Percentiles rank a stretch among this genome's conserved stretches.
Evolutionary conservation across 2,329 filamentous ascomycete species (phyloP).

Genomic region (Raffaelea deltoideospora): DNA sequence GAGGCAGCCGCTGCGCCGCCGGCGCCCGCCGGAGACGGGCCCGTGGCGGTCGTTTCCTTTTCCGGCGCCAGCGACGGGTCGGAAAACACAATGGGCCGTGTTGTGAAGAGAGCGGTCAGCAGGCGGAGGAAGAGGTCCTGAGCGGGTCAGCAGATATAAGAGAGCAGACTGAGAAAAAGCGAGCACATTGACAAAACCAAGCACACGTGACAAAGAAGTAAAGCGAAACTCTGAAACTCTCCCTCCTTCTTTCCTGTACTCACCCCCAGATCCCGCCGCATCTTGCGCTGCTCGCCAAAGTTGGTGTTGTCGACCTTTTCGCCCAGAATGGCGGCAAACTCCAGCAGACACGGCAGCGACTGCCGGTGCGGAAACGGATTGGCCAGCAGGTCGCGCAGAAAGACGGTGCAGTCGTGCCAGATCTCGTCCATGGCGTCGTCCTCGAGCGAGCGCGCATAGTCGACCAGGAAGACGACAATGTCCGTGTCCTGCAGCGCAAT

Average conservation of each 20-base stretch:
- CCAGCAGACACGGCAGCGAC: slow-evolving; percentile 68
- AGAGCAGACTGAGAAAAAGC: not conserved
- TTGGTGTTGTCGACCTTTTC: slow-evolving; percentile 97
- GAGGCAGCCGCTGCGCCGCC: not conserved
- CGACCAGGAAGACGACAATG: slow-evolving; percentile 74
- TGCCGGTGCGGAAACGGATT: slow-evolving; percentile 94
- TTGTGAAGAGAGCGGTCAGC: slow-evolving; percentile 87
- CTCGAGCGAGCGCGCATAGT: slow-evolving; percentile 79
- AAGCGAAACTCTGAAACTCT: slow-evolving; percentile 29
- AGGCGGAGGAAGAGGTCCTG: slow-evolving; percentile 81
- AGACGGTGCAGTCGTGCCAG: slow-evolving; percentile 86
- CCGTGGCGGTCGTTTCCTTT: not conserved
- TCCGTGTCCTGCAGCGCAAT: slow-evolving; percentile 72
- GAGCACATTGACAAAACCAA: not conserved
- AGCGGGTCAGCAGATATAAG: slow-evolving; percentile 13
- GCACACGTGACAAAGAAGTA: not conserved
- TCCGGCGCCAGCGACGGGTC: slow-evolving; percentile 24
- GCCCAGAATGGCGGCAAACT: slow-evolving; percentile 79
- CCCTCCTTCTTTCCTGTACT: too few species aligned
- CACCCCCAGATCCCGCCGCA: slow-evolving; percentile 81
- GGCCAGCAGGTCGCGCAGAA: slow-evolving; percentile 73
- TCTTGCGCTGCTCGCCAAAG: slow-evolving; percentile 84
- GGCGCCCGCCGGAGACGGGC: too few species aligned
- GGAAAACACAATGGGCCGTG: slow-evolving; percentile 59
- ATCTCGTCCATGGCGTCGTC: slow-evolving; percentile 98